phyloP scores from a whole-genome alignment of 176 grass and related monocot species.

The Coix lacrymajobi region DNA sequence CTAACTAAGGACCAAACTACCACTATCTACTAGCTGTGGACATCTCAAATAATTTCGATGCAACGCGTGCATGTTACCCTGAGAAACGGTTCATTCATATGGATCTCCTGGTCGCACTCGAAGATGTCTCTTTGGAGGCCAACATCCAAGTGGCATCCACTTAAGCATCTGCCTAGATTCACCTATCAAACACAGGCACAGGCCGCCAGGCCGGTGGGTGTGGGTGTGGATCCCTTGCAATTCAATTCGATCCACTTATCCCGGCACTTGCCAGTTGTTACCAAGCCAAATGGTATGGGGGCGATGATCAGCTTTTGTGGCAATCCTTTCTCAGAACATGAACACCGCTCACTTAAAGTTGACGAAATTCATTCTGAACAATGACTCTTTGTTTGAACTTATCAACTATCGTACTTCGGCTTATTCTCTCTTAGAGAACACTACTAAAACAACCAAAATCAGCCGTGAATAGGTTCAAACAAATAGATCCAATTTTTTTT shows the following conservation, averaged over 20 bases:
- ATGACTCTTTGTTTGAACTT: too few relatives aligned
- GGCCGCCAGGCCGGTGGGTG: neutral
- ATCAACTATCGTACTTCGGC: too few relatives aligned
- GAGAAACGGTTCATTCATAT: neutral
- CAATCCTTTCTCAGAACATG: neutral
- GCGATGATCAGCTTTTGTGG: neutral
- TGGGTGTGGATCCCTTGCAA: slow-evolving; percentile 19
- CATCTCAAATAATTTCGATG: neutral
- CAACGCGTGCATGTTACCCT: neutral
- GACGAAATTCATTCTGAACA: neutral
- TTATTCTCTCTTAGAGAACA: too few relatives aligned
- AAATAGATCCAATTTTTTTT: too few relatives aligned
- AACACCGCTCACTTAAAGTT: neutral
- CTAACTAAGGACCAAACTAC: too few relatives aligned
- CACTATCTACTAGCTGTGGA: neutral
- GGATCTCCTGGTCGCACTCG: neutral
- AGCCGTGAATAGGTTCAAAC: too few relatives aligned
- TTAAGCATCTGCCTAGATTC: neutral
- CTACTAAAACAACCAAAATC: too few relatives aligned
- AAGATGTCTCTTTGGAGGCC: slow-evolving; percentile 6
- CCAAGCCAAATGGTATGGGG: neutral
- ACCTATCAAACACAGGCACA: neutral
- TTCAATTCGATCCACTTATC: slow-evolving; percentile 11
- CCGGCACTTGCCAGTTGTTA: neutral
- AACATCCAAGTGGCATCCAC: slow-evolving; percentile 19